Evolutionary conservation across 2,329 filamentous ascomycete species (phyloP).

Genomic region (Coleophoma crateriformis): DNA sequence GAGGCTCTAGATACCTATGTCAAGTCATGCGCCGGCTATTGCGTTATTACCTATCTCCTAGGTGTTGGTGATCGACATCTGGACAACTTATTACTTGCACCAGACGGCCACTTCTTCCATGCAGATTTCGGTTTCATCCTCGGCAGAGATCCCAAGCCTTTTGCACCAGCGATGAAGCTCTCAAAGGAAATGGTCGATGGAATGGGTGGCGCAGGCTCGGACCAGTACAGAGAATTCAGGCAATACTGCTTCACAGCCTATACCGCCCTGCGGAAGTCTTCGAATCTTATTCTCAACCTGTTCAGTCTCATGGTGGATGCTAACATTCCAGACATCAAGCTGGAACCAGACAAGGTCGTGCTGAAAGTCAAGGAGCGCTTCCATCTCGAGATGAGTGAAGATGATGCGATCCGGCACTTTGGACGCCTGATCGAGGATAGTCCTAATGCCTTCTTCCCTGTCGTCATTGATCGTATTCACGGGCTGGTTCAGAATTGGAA

Average conservation of each 20-base stretch:
- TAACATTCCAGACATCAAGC: conserved; percentile 90
- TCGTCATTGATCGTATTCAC: conserved; percentile 92
- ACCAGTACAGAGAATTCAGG: conserved; percentile 84
- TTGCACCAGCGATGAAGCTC: conserved; percentile 94
- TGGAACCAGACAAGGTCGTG: conserved; percentile 90
- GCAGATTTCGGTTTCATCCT: conserved; percentile 98
- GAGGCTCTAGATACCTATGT: conserved; percentile 94
- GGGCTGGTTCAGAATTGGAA: conserved; percentile 78
- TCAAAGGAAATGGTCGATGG: conserved; percentile 98
- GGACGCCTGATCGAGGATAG: conserved; percentile 89
- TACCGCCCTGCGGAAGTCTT: conserved; percentile 81
- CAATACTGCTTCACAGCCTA: conserved; percentile 96
- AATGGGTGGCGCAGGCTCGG: conserved; percentile 80
- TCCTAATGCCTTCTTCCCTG: conserved; percentile 81
- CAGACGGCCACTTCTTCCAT: conserved; percentile 94
- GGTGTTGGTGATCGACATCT: conserved; percentile 94
- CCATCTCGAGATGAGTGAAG: conserved; percentile 84
- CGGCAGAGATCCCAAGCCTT: conserved; percentile 93
- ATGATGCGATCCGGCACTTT: conserved; percentile 84
- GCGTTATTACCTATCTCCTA: conserved; percentile 95
- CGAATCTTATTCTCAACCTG: conserved; percentile 86
- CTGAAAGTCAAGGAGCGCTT: conserved; percentile 93
- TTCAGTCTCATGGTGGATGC: conserved; percentile 97
- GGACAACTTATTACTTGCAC: conserved; percentile 87
- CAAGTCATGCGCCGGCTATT: conserved; percentile 94